A percentile compares a stretch with the other conserved stretches of the same genome.
phyloP scores from a whole-genome alignment of 306 rosid species.

The Boehmeria nivea region DNA sequence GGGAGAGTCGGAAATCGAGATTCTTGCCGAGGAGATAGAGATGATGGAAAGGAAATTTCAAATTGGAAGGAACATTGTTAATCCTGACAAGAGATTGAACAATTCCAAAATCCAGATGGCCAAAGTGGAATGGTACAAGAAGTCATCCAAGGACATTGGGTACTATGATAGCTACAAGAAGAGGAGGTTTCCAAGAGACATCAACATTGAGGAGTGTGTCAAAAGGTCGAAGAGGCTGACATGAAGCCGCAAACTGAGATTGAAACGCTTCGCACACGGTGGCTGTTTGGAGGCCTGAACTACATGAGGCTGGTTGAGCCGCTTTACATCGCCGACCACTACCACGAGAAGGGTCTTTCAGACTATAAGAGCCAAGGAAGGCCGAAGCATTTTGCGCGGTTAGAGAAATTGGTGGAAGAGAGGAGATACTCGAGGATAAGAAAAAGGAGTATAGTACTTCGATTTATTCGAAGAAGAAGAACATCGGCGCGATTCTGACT shows the following conservation, averaged over 20 bases:
- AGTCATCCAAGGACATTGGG: slow-evolving; percentile 23
- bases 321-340: slow-evolving; percentile 46
- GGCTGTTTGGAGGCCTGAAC: slow-evolving; percentile 44
- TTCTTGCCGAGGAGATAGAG: slow-evolving; percentile 10
- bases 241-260: slow-evolving; percentile 46
- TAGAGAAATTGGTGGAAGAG: slow-evolving; percentile 46
- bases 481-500: slow-evolving; percentile 35
- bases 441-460: neutral
- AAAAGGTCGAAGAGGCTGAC: slow-evolving; percentile 33
- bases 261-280: slow-evolving; percentile 13
- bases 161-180: slow-evolving; percentile 60
- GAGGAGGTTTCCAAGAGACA: neutral
- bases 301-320: slow-evolving; percentile 71
- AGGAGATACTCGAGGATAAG: slow-evolving; percentile 1
- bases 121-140: slow-evolving; percentile 64
- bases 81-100: slow-evolving; percentile 31
- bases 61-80: slow-evolving; percentile 1
- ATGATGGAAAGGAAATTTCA: neutral
- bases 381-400: slow-evolving; percentile 25
- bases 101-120: slow-evolving; percentile 37
- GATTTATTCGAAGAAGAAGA: slow-evolving; percentile 1
- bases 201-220: neutral
- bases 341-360: neutral
- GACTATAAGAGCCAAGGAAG: slow-evolving; percentile 25
- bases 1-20: slow-evolving; percentile 1